These are phyloP conservation scores for Mercurialis annua DNA, from an alignment of 345 rosid genomes.

Conservation along the genomic window DNA sequence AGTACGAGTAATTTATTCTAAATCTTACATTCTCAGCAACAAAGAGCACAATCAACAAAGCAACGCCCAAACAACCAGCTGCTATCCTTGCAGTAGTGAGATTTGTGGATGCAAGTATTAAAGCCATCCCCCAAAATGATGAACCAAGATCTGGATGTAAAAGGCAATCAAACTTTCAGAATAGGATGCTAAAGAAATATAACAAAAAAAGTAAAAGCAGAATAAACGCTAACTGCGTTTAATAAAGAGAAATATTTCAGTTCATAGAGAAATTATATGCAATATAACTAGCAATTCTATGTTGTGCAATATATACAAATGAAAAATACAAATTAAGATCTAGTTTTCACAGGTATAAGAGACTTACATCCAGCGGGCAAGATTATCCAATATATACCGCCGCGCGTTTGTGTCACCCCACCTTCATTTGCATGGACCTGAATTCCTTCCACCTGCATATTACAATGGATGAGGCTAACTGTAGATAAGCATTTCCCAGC, in stretches of 20 bases:
- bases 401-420: constrained; percentile 87
- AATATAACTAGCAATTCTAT: background rate
- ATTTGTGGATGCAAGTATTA: constrained; percentile 93
- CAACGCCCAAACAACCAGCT: constrained; percentile 76
- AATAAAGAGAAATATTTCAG: background rate
- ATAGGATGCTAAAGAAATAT: background rate
- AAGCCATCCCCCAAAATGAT: constrained; percentile 98
- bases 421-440: constrained; percentile 95
- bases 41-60: constrained; percentile 77
- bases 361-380: constrained; percentile 97
- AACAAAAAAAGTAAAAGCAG: background rate
- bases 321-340: background rate
- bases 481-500: constrained; percentile 4
- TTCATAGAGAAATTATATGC: background rate
- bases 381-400: constrained; percentile 89
- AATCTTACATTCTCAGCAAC: constrained; percentile 81
- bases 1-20: background rate
- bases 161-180: constrained; percentile 14
- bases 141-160: constrained; percentile 80
- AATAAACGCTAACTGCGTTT: background rate
- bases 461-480: background rate
- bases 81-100: constrained; percentile 84
- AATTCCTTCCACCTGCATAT: constrained; percentile 85
- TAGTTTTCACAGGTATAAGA: constrained; percentile 17
- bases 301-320: background rate